A percentile compares a stretch with the other conserved stretches of the same genome.
Conservation (phyloP, 2,329 filamentous ascomycete species). For the Blastomyces gilchristii region DNA sequence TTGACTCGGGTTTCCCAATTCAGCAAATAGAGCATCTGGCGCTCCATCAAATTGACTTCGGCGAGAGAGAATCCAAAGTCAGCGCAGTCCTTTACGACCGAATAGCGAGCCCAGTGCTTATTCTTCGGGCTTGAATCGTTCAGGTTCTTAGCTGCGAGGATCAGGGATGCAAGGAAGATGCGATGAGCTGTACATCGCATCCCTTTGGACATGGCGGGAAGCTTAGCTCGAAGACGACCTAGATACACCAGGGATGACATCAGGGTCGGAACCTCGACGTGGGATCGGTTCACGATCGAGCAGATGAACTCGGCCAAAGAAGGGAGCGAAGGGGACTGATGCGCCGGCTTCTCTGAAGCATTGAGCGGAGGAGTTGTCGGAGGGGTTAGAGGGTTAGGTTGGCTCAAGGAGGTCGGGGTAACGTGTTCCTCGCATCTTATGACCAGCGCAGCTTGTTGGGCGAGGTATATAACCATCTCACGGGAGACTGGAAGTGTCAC, state of each 20-base stretch:
- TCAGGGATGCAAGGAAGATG: constrained; percentile 69
- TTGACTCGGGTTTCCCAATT: constrained; percentile 88
- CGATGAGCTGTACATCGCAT: constrained; percentile 94
- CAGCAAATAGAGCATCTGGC: constrained; percentile 87
- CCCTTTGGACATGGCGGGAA: constrained; percentile 90
- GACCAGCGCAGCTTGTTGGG: constrained; percentile 38
- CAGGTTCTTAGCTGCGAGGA: constrained; percentile 82
- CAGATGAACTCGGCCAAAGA: constrained; percentile 84
- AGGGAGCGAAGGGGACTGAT: constrained; percentile 49
- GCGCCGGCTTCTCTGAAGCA: constrained; percentile 21
- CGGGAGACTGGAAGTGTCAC: constrained; percentile 38
- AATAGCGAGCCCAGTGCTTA: constrained; percentile 99
- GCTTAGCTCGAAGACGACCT: constrained; percentile 65
- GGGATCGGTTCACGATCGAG: constrained; percentile 80
- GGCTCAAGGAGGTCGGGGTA: constrained; percentile 27
- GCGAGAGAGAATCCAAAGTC: constrained; percentile 86
- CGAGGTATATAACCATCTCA: constrained; percentile 40
- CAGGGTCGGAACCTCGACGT: constrained; percentile 92
- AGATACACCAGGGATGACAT: constrained; percentile 97
- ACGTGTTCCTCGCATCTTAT: constrained; percentile 45
- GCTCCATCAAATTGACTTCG: constrained; percentile 99
- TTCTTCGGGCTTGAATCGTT: constrained; percentile 99
- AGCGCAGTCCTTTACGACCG: constrained; percentile 58
- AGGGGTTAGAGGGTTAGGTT: constrained; percentile 48
- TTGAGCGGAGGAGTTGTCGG: constrained; percentile 49